A percentile compares a stretch with the other conserved stretches of the same genome.
Evolutionary conservation across 2,329 filamentous ascomycete species (phyloP).

Genomic region (Nemania diffusa): DNA sequence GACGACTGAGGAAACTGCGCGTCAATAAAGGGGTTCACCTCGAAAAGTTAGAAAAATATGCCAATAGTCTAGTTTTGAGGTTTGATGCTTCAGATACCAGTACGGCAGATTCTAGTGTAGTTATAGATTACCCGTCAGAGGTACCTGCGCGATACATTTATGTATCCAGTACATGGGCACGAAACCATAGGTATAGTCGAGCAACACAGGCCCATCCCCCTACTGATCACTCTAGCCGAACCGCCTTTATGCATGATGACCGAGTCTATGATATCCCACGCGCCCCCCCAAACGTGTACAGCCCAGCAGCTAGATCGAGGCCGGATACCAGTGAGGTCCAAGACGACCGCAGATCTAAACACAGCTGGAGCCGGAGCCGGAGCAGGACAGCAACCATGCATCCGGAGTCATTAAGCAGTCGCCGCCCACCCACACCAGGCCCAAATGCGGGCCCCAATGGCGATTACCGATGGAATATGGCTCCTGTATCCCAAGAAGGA

Average conservation of each 20-base stretch:
- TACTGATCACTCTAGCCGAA: neutral
- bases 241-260: neutral
- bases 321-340: neutral
- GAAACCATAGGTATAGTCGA: neutral
- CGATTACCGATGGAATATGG: neutral
- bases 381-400: neutral
- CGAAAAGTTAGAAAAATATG: conserved; percentile 6
- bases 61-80: conserved; percentile 2
- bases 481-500: neutral
- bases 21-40: conserved; percentile 20
- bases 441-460: neutral
- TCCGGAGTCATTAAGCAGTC: conserved; percentile 6
- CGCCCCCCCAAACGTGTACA: conserved; percentile 1
- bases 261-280: conserved; percentile 9
- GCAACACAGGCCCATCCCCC: neutral
- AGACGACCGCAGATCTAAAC: neutral
- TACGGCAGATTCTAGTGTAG: conserved; percentile 1
- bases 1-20: conserved; percentile 10
- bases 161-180: neutral
- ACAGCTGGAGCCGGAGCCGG: neutral
- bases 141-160: neutral
- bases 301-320: neutral
- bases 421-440: neutral
- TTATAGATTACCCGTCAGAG: conserved; percentile 2
- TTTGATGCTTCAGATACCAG: conserved; percentile 10